Percentiles rank a stretch among this genome's conserved stretches.
Conservation (phyloP, 257 asterid genomes). For the Lantana camara region DNA sequence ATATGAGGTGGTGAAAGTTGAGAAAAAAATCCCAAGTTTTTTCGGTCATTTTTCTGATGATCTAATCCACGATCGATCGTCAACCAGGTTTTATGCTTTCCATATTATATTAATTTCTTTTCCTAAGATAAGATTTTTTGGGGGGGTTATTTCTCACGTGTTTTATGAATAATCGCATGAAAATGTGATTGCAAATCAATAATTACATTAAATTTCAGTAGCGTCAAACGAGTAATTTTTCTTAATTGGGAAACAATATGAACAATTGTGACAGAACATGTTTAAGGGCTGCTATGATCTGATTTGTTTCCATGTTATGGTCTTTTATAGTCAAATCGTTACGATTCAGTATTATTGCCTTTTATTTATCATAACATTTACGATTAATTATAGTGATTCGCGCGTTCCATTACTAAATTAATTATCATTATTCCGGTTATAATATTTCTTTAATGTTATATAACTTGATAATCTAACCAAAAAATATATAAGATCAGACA, state of each 20-base stretch:
- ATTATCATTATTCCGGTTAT: too few species aligned
- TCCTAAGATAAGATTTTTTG: not conserved
- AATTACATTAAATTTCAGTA: not conserved
- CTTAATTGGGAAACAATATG: not conserved
- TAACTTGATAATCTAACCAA: too few species aligned
- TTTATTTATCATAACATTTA: too few species aligned
- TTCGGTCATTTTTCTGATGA: not conserved
- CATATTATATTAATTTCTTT: not conserved
- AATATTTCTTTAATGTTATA: too few species aligned
- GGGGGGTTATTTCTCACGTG: not conserved
- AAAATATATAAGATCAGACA: too few species aligned
- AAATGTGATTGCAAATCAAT: not conserved
- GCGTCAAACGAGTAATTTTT: not conserved
- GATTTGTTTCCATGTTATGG: not conserved
- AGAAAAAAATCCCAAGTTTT: constrained; percentile 13
- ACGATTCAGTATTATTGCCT: too few species aligned
- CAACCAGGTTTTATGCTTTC: not conserved
- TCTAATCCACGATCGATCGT: too few species aligned
- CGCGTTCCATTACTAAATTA: too few species aligned
- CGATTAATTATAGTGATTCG: too few species aligned
- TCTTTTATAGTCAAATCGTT: too few species aligned
- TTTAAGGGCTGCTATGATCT: not conserved
- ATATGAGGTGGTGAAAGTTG: constrained; percentile 22
- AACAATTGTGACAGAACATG: not conserved
- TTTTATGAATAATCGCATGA: not conserved